These are phyloP conservation scores for Ilyonectria mors-panacis DNA, from an alignment of 2,329 filamentous ascomycete genomes.

Conservation along the genomic window DNA sequence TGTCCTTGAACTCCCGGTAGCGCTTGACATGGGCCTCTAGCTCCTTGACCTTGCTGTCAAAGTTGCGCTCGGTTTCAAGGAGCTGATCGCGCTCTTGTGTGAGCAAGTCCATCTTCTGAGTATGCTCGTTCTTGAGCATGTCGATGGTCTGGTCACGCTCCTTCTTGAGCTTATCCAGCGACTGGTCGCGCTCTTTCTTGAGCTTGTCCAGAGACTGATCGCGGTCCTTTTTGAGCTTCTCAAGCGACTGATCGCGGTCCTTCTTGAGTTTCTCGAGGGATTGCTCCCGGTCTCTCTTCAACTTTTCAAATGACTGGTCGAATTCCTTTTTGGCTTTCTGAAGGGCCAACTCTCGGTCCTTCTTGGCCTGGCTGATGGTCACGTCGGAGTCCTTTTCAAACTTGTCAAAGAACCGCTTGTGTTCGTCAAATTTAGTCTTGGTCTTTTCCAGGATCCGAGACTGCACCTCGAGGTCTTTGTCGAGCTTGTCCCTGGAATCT, in stretches of 20 bases:
- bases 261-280: conserved; percentile 33
- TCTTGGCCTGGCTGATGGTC: conserved; percentile 38
- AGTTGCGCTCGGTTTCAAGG: conserved; percentile 37
- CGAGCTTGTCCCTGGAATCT: conserved; percentile 41
- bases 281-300: conserved; percentile 40
- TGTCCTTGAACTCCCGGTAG: conserved; percentile 44
- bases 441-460: conserved; percentile 28
- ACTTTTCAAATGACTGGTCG: conserved; percentile 28
- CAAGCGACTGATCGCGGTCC: conserved; percentile 29
- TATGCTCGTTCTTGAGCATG: conserved; percentile 40
- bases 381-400: conserved; percentile 41
- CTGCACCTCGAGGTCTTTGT: conserved; percentile 38
- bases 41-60: conserved; percentile 46
- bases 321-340: conserved; percentile 42
- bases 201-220: conserved; percentile 36
- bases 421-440: conserved; percentile 37
- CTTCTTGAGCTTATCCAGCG: conserved; percentile 26
- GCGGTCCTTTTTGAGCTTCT: conserved; percentile 37
- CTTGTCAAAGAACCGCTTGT: conserved; percentile 34
- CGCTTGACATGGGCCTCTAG: conserved; percentile 45
- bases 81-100: conserved; percentile 46
- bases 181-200: conserved; percentile 43
- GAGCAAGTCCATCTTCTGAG: conserved; percentile 40
- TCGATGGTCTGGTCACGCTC: conserved; percentile 30
- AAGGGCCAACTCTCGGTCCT: conserved; percentile 35